Evolutionary conservation across 2,329 filamentous ascomycete genomes (phyloP), one percentile per base, ranked within the genome.

Genomic region (Sordariomycetes sp.): DNA sequence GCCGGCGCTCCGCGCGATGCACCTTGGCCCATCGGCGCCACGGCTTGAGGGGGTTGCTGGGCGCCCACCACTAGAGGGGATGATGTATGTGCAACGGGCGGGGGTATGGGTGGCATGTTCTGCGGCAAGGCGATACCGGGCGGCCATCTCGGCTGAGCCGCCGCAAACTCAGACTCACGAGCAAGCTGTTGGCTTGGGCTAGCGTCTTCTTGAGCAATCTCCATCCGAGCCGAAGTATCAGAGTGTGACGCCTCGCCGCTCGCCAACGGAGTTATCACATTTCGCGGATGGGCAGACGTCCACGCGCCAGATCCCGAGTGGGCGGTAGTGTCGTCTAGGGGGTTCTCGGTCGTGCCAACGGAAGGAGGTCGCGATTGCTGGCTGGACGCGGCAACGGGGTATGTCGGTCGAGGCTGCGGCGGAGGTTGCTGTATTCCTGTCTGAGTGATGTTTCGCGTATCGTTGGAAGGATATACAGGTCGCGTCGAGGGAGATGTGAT

Each of bases 1-100:
- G 80, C 77, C 35, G 78, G 68, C 1, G 70, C 67, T 32, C 65
- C 67, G 22, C 60, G 62, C 8, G 61, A 62, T 22, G 60, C 62
- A 50, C 32, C 24, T 8, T 2, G 15, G 28, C 52, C n/a, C 3
- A n/a, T n/a, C 12, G 60, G 60, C 15, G 62, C 62, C 7, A 55
- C 58, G n/a, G 56, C 58, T 32, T 63, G 60, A 24, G 36, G 58
- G 17, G 55, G 55, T 22, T 57, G 60, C n/a, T 57, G 61, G 52
- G 61, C 61, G 54, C 59, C 24, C 72, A 22, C 70, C 66, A 79
- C 73, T 71, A 85, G 66, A 61, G 78, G 74, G 67, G 86, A 77
- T 61, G 86, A 77, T 61, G 82, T 82, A 65, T 88, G 85, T 54
- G 84, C 83, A 56, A 89, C 87, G 65, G 89, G 87, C 28, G 89